Evolutionary conservation across 2,329 filamentous ascomycete species (phyloP).

Genomic region (Ophiostoma tasmaniense): DNA sequence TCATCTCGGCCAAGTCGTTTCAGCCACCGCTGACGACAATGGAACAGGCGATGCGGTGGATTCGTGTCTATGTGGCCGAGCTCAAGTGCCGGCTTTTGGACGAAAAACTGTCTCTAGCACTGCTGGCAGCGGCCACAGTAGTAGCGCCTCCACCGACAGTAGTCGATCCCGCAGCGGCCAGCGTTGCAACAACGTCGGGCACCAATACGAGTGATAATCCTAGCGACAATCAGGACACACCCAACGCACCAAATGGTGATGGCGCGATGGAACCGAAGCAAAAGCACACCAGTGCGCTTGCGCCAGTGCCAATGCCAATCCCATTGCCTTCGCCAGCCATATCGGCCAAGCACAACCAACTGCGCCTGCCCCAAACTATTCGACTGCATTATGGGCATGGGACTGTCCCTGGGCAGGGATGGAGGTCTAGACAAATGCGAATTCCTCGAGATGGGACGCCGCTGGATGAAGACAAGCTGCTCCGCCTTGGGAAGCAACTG

Average conservation of each 20-base stretch:
- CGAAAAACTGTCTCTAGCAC: slow-evolving; percentile 47
- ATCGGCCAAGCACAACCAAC: slow-evolving; percentile 48
- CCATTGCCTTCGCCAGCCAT: not conserved
- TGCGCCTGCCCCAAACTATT: slow-evolving; percentile 74
- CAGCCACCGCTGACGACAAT: slow-evolving; percentile 68
- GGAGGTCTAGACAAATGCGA: slow-evolving; percentile 61
- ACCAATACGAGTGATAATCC: not conserved
- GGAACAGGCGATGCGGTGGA: slow-evolving; percentile 75
- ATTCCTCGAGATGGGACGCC: slow-evolving; percentile 64
- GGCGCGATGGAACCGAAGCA: not conserved
- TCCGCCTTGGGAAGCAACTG: slow-evolving; percentile 66
- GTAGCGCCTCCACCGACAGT: slow-evolving; percentile 3
- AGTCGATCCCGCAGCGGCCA: not conserved
- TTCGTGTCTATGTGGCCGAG: slow-evolving; percentile 84
- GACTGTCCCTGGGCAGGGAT: slow-evolving; percentile 35
- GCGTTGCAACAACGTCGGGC: not conserved
- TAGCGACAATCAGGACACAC: not conserved
- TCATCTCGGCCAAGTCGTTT: slow-evolving; percentile 95
- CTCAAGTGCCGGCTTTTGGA: slow-evolving; percentile 85
- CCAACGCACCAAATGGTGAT: slow-evolving; percentile 2
- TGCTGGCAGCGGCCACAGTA: slow-evolving; percentile 16
- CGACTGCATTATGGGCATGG: slow-evolving; percentile 75
- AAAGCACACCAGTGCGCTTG: not conserved
- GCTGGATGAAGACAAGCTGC: slow-evolving; percentile 63
- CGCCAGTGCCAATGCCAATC: not conserved